These are phyloP conservation scores for Neopestalotiopsis sp. DNA, from an alignment of 2,329 filamentous ascomycete species.

Conservation along the genomic window DNA sequence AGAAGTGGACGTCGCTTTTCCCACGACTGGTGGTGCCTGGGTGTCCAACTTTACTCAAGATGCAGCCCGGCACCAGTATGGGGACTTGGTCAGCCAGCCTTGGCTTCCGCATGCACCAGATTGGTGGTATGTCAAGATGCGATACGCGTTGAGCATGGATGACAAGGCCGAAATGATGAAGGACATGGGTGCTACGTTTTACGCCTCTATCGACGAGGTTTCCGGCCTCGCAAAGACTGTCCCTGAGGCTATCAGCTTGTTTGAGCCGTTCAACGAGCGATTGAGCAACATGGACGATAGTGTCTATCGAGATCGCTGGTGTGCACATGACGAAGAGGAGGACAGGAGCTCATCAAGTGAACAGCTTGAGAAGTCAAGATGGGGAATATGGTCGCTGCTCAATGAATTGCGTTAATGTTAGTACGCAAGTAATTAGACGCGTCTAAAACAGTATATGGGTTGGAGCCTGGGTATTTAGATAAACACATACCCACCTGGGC, in stretches of 20 bases:
- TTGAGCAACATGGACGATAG: neutral
- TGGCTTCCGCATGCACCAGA: neutral
- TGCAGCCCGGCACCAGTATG: neutral
- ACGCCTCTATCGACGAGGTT: neutral
- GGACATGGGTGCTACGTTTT: neutral
- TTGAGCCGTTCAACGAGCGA: neutral
- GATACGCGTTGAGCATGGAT: neutral
- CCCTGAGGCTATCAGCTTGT: neutral
- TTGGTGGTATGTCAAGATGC: neutral
- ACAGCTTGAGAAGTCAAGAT: neutral
- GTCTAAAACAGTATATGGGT: no score
- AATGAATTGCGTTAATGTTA: neutral
- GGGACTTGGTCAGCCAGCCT: neutral
- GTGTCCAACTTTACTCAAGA: constrained; percentile 15
- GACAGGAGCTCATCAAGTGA: neutral
- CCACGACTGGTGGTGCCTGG: constrained; percentile 9
- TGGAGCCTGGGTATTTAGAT: no score
- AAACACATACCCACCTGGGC: no score
- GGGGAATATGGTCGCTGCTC: neutral
- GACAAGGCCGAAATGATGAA: neutral
- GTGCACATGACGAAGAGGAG: neutral
- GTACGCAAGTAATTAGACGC: no score
- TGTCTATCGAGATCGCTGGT: neutral
- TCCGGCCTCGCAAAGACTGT: neutral
- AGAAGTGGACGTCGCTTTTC: constrained; percentile 13